A percentile compares a stretch with the other conserved stretches of the same genome.
Conservation (phyloP, 139 green algal species). For the Coelastrella sp. region DNA sequence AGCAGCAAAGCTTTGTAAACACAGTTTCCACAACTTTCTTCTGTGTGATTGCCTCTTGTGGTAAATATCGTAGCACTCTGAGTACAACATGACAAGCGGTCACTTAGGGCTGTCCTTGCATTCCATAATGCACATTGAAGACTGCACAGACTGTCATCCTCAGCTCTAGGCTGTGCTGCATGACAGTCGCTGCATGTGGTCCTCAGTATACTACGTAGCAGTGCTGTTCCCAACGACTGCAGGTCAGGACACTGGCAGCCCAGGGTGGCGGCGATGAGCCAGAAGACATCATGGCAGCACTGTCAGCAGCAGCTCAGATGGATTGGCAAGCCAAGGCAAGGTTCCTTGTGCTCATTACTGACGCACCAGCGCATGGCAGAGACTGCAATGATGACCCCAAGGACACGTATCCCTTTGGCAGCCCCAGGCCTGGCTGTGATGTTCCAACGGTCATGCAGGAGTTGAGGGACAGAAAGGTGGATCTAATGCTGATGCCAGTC, state of each 20-base stretch:
- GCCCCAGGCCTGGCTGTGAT: constrained; percentile 17
- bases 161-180: too few species aligned
- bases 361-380: constrained; percentile 55
- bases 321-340: constrained; percentile 53
- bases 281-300: constrained; percentile 54
- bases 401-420: constrained; percentile 1
- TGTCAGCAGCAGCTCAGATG: constrained; percentile 43
- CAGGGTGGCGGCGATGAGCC: constrained; percentile 53
- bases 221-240: not conserved
- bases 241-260: constrained; percentile 24
- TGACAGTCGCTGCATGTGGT: not conserved
- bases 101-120: too few species aligned
- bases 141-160: too few species aligned
- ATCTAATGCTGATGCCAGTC: constrained; percentile 51
- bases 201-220: too few species aligned
- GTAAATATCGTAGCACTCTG: too few species aligned
- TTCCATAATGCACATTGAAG: too few species aligned
- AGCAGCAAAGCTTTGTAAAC: too few species aligned
- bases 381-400: constrained; percentile 38
- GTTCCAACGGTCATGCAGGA: constrained; percentile 29
- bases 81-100: too few species aligned
- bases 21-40: too few species aligned
- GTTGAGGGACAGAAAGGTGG: constrained; percentile 33
- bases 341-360: constrained; percentile 58
- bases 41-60: too few species aligned